Conservation (phyloP, 2,329 filamentous ascomycete species). For the Ophiobolus disseminans region DNA sequence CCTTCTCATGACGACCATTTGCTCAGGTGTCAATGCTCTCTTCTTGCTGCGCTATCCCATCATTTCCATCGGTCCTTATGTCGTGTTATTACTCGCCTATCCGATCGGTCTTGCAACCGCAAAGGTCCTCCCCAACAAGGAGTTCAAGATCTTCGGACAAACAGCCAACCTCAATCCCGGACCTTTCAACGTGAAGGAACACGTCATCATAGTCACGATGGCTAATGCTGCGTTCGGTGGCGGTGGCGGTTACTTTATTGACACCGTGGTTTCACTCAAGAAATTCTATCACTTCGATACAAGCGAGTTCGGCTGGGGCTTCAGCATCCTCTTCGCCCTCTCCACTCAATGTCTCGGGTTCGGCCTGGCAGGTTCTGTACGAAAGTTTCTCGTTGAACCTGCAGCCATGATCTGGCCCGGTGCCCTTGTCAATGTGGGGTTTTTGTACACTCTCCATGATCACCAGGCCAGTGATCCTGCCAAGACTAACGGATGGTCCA, state of each 20-base stretch:
- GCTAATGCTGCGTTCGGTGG: slow-evolving; percentile 62
- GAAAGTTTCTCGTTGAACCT: not conserved
- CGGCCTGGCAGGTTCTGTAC: not conserved
- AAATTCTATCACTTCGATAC: not conserved
- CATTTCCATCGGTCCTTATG: slow-evolving; percentile 36
- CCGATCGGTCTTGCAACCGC: slow-evolving; percentile 60
- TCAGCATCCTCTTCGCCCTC: not conserved
- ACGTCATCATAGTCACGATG: slow-evolving; percentile 69
- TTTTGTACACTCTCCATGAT: slow-evolving; percentile 36
- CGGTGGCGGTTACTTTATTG: slow-evolving; percentile 70
- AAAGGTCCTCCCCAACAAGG: slow-evolving; percentile 61
- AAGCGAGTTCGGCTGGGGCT: not conserved
- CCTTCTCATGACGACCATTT: slow-evolving; percentile 31
- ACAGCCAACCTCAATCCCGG: slow-evolving; percentile 65
- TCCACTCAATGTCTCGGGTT: slow-evolving; percentile 2
- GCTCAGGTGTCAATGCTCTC: slow-evolving; percentile 36
- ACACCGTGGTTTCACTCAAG: slow-evolving; percentile 64
- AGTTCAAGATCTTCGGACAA: slow-evolving; percentile 60
- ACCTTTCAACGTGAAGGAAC: slow-evolving; percentile 68
- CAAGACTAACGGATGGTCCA: slow-evolving; percentile 28
- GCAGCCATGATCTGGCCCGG: not conserved
- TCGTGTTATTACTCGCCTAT: slow-evolving; percentile 51
- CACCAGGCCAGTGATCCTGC: slow-evolving; percentile 23
- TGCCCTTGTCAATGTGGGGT: not conserved
- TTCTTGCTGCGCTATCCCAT: slow-evolving; percentile 41